Conservation (phyloP, 169 alveolate species). For the Neospora caninum region DNA sequence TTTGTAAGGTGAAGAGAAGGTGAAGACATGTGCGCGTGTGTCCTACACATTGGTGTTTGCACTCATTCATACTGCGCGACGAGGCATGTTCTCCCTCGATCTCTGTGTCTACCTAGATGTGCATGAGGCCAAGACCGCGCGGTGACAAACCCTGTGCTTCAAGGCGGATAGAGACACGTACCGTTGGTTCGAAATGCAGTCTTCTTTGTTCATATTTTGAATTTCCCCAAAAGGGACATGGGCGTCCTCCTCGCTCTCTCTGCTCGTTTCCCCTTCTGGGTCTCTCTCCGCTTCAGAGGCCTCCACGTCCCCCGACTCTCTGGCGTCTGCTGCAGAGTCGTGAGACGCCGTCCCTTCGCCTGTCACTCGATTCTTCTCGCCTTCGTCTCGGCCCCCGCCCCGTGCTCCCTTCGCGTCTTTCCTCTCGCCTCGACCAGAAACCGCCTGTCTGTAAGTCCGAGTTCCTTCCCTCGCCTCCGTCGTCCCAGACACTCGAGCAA, state of each 20-base stretch:
- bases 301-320: slow-evolving; percentile 69
- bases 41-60: no score
- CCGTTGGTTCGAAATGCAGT: neutral
- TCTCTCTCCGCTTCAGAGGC: slow-evolving; percentile 88
- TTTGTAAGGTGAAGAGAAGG: no score
- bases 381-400: neutral
- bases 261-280: slow-evolving; percentile 68
- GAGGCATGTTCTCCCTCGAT: no score
- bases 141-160: no score
- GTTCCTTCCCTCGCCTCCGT: neutral
- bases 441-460: neutral
- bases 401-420: neutral
- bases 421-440: neutral
- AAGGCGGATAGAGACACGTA: no score
- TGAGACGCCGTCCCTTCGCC: no score
- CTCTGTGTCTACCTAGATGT: no score
- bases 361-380: neutral
- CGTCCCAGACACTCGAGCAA: no score
- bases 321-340: neutral
- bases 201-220: slow-evolving; percentile 5
- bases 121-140: no score
- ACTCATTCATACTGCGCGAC: no score
- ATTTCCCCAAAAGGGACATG: slow-evolving; percentile 43
- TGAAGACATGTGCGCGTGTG: no score
- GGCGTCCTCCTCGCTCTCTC: slow-evolving; percentile 35